Base-by-base conservation (phyloP, 78 protist species). In the Protostelium mycophagum region DNA sequence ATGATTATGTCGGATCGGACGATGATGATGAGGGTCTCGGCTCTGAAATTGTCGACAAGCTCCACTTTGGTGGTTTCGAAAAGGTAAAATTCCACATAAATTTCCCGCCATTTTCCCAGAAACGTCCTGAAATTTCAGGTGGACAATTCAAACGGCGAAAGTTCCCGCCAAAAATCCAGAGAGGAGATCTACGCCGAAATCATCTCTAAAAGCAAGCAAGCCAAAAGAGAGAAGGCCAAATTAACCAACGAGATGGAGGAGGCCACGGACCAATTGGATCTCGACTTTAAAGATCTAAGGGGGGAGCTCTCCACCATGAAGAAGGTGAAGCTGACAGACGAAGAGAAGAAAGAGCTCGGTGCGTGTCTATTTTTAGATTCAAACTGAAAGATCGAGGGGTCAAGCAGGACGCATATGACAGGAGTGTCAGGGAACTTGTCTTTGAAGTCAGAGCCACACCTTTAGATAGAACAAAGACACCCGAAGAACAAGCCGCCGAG, bases 101-200 rank as follows among this genome's bases (percentile, higher is more conserved):
- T 51, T 51, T 16, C 5, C 16, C 73, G 16, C 16, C 73, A 51
- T 51, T 25, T 51, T 25, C 73, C 5, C 16, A 25, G 31, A 5
- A 51, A 51, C 73, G 16, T 51, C 31, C 5, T 51, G 73, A 5
- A 51, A 51, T 16, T 5, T 16, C 73, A 51, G 73, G 73, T 16
- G 31, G 16, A 51, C 73, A 5, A 51, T 25, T 5, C 38, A 39
- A 39, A 38, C 36, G 36, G 28, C 38, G 85, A 39, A 85, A 37
- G 37, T 0, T 31, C 83, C 16, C 34, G 38, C 9, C 35, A 91
- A 34, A 91, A 91, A 83, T 28, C 93, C 0, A 90, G 83, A 10
- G 87, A 93, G 37, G 95, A 93, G 38, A 83, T 93, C 28, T 93
- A 90, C 73, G 37, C 39, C 38, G 95, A 93, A 34, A 93, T 93